Percentiles rank a stretch among this genome's conserved stretches.
Conservation (phyloP, 2,329 filamentous ascomycete genomes). For the Diatrype stigma region DNA sequence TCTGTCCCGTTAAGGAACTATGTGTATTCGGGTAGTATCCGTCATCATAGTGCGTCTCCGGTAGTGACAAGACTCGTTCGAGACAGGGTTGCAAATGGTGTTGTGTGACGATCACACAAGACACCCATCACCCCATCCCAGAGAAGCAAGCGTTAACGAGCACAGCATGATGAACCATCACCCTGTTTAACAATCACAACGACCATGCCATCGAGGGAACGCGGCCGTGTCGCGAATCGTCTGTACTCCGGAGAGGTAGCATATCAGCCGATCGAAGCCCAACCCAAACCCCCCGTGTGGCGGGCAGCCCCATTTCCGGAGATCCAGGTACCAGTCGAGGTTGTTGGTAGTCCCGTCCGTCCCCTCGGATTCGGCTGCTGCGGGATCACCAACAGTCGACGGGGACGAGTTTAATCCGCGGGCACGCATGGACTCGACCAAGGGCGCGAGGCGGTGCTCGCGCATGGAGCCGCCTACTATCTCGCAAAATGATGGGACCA, state of each 20-base stretch:
- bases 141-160: constrained; percentile 37
- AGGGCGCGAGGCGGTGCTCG: constrained; percentile 67
- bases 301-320: constrained; percentile 85
- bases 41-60: constrained; percentile 16
- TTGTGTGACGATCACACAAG: constrained; percentile 26
- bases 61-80: constrained; percentile 13
- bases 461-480: constrained; percentile 86
- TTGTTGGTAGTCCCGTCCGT: constrained; percentile 21
- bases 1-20: neutral
- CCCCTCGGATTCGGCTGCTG: constrained; percentile 21
- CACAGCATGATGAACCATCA: constrained; percentile 21
- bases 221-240: constrained; percentile 82
- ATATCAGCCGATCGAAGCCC: constrained; percentile 81
- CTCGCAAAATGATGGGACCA: constrained; percentile 82
- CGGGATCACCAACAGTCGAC: constrained; percentile 11
- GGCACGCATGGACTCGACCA: constrained; percentile 66
- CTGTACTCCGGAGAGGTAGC: constrained; percentile 75
- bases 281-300: constrained; percentile 89
- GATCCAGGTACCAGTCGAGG: constrained; percentile 82
- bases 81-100: constrained; percentile 12
- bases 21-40: constrained; percentile 9
- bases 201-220: constrained; percentile 72
- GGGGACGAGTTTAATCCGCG: constrained; percentile 55
- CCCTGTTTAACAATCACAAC: constrained; percentile 51
- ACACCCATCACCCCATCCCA: constrained; percentile 27